These are phyloP conservation scores for Fusarium begoniae DNA, from an alignment of 2,329 filamentous ascomycete species.

Conservation along the genomic window DNA sequence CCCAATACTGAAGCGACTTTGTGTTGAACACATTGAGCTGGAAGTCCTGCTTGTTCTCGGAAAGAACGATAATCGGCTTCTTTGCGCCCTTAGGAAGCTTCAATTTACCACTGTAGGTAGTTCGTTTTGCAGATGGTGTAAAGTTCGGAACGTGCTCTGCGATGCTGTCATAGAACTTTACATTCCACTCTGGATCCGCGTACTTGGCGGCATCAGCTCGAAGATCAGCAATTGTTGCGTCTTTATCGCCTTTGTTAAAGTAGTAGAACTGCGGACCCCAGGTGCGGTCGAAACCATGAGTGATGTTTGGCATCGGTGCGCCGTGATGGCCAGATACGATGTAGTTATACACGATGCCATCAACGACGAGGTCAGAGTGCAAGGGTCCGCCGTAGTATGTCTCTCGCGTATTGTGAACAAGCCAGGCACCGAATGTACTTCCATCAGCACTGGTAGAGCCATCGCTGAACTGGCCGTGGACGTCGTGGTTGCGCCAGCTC, in stretches of 20 bases:
- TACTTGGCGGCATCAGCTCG: conserved; percentile 27
- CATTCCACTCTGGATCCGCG: conserved; percentile 24
- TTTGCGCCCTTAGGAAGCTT: conserved; percentile 21
- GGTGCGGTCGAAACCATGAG: conserved; percentile 69
- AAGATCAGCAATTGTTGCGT: not conserved
- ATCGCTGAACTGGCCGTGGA: conserved; percentile 59
- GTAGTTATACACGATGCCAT: conserved; percentile 73
- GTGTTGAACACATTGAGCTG: conserved; percentile 56
- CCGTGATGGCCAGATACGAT: conserved; percentile 68
- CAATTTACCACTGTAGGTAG: conserved; percentile 18
- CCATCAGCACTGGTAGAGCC: conserved; percentile 55
- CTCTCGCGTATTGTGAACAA: conserved; percentile 70
- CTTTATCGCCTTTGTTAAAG: conserved; percentile 57
- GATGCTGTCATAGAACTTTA: conserved; percentile 32
- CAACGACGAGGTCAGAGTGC: conserved; percentile 69
- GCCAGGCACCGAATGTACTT: conserved; percentile 65
- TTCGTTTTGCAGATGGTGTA: conserved; percentile 7
- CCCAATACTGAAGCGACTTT: conserved; percentile 69
- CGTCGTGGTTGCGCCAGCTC: conserved; percentile 65
- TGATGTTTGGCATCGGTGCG: conserved; percentile 69
- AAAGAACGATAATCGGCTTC: conserved; percentile 61
- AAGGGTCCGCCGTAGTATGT: conserved; percentile 68
- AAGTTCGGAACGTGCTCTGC: conserved; percentile 21
- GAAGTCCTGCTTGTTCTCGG: conserved; percentile 42
- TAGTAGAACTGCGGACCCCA: conserved; percentile 71